Evolutionary conservation across 2,329 filamentous ascomycete genomes (phyloP).

Genomic region (Dactylonectria macrodidyma): DNA sequence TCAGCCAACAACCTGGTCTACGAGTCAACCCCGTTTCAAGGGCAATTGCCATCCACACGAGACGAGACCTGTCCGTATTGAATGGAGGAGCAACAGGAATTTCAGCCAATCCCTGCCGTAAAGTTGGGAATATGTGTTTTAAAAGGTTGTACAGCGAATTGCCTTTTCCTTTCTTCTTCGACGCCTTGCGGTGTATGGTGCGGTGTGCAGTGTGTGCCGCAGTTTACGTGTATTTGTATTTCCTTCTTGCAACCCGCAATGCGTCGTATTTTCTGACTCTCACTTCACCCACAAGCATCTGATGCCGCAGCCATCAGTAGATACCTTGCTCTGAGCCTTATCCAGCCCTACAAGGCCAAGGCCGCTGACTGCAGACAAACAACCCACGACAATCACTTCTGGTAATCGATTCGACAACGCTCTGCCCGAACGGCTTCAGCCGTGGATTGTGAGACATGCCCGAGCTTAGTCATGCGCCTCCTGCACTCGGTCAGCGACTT

Average conservation of each 20-base stretch:
- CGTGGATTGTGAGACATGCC: background rate
- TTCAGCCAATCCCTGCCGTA: background rate
- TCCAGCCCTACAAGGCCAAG: background rate
- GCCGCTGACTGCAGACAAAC: background rate
- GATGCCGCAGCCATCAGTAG: background rate
- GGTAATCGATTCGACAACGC: background rate
- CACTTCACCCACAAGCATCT: background rate
- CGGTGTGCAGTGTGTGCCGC: too few species aligned
- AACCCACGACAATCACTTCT: background rate
- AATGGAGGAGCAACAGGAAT: background rate
- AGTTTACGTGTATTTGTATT: background rate
- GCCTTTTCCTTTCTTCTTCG: background rate
- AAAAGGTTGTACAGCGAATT: background rate
- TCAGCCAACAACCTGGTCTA: background rate
- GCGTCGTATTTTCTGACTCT: background rate
- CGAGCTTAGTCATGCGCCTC: slow-evolving; percentile 22
- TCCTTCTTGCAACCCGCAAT: background rate
- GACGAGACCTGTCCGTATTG: background rate
- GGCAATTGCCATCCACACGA: slow-evolving; percentile 1
- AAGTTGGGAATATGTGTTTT: background rate
- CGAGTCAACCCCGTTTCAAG: slow-evolving; percentile 4
- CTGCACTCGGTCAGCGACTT: slow-evolving; percentile 26
- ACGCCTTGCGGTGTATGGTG: background rate
- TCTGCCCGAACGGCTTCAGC: background rate
- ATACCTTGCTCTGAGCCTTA: background rate